Percentiles rank a stretch among this genome's conserved stretches.
Evolutionary conservation across 352 stramenopile genomes (phyloP).

Genomic region (Globisporangium polare): DNA sequence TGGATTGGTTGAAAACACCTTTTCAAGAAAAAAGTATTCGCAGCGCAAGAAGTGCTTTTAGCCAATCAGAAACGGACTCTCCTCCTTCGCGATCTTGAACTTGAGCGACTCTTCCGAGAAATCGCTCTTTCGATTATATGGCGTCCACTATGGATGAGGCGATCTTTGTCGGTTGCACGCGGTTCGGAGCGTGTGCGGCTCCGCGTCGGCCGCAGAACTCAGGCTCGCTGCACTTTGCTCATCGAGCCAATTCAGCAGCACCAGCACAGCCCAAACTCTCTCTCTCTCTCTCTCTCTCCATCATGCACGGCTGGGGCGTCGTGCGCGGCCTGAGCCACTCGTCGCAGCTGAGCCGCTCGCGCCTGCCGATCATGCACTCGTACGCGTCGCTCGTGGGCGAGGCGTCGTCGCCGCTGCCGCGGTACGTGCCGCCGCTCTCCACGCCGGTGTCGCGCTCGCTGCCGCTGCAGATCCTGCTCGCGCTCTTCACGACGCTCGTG

Average conservation of each 20-base stretch:
- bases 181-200: no score
- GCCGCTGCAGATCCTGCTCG: constrained; percentile 28
- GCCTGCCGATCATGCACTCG: constrained; percentile 19
- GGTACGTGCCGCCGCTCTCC: constrained; percentile 16
- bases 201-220: neutral
- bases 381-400: constrained; percentile 13
- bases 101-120: neutral
- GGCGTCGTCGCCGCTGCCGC: constrained; percentile 12
- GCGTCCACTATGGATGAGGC: neutral
- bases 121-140: neutral
- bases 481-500: constrained; percentile 29
- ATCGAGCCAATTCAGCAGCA: neutral
- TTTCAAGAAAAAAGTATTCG: no score
- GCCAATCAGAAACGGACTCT: no score
- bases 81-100: no score
- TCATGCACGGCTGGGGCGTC: constrained; percentile 18
- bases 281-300: neutral
- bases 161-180: neutral
- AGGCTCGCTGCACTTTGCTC: no score
- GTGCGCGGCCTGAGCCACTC: constrained; percentile 14
- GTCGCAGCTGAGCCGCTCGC: constrained; percentile 14
- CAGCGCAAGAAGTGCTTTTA: no score
- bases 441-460: constrained; percentile 28
- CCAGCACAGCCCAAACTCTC: neutral
- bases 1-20: no score